Conservation (phyloP, 306 rosid species). For the Benincasa hispida region DNA sequence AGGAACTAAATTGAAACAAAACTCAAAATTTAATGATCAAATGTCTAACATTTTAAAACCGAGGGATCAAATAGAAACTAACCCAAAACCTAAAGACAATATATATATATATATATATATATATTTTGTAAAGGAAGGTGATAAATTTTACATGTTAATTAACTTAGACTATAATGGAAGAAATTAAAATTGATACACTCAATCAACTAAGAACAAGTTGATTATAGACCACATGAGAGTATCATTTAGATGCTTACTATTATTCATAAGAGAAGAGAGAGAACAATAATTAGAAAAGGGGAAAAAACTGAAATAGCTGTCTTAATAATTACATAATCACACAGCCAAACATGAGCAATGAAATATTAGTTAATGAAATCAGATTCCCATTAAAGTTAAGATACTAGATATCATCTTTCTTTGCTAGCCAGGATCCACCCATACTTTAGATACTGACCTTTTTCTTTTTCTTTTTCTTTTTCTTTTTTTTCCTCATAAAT, state of each 20-base stretch:
- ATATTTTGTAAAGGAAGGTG: too few species aligned
- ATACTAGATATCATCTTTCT: neutral
- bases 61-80: too few species aligned
- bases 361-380: neutral
- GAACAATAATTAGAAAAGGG: neutral
- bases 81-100: too few species aligned
- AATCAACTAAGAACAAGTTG: too few species aligned
- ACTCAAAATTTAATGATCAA: too few species aligned
- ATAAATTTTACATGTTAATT: too few species aligned
- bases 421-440: conserved; percentile 1
- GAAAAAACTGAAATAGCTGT: neutral
- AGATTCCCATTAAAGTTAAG: conserved; percentile 10
- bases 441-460: neutral
- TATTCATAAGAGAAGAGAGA: neutral
- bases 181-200: too few species aligned
- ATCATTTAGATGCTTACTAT: neutral
- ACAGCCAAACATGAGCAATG: neutral
- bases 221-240: neutral
- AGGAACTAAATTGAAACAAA: too few species aligned
- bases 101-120: too few species aligned
- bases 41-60: too few species aligned
- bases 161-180: too few species aligned
- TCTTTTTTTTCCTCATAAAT: neutral
- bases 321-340: conserved; percentile 7
- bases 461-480: neutral